Percentiles rank a stretch among this genome's conserved stretches.
These are phyloP conservation scores for Ramalina intermedia DNA, from an alignment of 495 filamentous ascomycete species.

Conservation along the genomic window DNA sequence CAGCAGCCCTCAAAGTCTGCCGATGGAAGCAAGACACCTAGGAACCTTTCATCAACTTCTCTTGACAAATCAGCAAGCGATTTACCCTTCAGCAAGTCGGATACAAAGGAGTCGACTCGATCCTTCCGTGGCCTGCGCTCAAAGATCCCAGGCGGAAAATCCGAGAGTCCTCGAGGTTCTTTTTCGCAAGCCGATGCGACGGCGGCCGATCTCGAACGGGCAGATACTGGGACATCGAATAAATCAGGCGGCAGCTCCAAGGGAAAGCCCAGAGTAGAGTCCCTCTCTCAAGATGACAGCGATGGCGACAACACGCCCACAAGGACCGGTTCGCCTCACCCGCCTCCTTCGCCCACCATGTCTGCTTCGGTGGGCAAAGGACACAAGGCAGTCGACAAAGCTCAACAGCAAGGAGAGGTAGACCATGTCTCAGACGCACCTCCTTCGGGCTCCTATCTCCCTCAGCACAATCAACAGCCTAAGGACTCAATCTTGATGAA, in stretches of 20 bases:
- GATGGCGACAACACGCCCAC: constrained; percentile 22
- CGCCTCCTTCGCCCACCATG: constrained; percentile 80
- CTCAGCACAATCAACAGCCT: constrained; percentile 37
- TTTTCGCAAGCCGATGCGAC: constrained; percentile 43
- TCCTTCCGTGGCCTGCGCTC: constrained; percentile 64
- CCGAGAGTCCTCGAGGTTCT: constrained; percentile 71
- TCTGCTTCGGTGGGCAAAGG: constrained; percentile 61
- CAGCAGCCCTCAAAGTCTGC: constrained; percentile 78
- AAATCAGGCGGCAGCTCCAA: constrained; percentile 31
- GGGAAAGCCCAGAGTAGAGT: constrained; percentile 5
- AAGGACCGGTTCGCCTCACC: constrained; percentile 42
- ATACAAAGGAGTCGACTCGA: constrained; percentile 86
- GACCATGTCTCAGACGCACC: constrained; percentile 92
- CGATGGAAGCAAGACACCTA: constrained; percentile 31
- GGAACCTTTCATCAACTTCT: constrained; percentile 17
- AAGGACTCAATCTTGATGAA: constrained; percentile 74
- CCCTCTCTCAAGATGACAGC: constrained; percentile 4
- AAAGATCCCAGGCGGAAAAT: constrained; percentile 56
- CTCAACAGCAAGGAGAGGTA: constrained; percentile 78
- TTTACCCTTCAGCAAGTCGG: constrained; percentile 68
- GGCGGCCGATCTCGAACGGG: constrained; percentile 41
- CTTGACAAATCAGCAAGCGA: constrained; percentile 27
- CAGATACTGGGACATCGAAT: constrained; percentile 54
- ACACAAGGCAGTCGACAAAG: constrained; percentile 64
- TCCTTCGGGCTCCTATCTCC: constrained; percentile 42